A percentile compares a stretch with the other conserved stretches of the same genome.
Evolutionary conservation across 805 yeast genomes (phyloP).

Genomic region (Starmerella floricola): DNA sequence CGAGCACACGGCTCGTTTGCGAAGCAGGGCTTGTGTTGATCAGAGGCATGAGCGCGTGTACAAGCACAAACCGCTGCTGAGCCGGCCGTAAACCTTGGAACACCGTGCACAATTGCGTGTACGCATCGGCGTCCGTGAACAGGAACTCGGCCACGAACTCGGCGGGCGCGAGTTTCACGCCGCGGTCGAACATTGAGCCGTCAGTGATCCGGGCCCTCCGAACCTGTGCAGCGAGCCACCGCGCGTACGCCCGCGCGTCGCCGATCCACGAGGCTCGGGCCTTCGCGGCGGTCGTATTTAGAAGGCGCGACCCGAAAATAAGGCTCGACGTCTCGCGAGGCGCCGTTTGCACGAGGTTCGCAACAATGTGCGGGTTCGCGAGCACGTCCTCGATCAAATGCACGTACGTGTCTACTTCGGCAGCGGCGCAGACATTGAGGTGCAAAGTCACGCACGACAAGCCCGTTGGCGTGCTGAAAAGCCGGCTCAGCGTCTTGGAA

Average conservation of each 20-base stretch:
- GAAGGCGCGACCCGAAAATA: slow-evolving; percentile 17
- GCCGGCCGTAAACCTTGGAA: slow-evolving; percentile 10
- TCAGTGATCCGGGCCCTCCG: slow-evolving; percentile 2
- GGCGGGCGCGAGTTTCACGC: slow-evolving; percentile 20
- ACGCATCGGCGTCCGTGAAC: background rate
- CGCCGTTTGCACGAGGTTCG: background rate
- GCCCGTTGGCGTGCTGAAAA: slow-evolving; percentile 11
- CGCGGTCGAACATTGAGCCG: slow-evolving; percentile 17
- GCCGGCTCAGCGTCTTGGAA: background rate
- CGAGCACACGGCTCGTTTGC: slow-evolving; percentile 16
- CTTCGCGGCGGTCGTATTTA: slow-evolving; percentile 3
- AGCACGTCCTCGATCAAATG: slow-evolving; percentile 5
- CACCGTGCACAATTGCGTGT: background rate
- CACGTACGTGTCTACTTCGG: slow-evolving; percentile 2
- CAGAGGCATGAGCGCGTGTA: slow-evolving; percentile 9
- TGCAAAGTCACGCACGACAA: slow-evolving; percentile 11
- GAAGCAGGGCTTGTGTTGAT: slow-evolving; percentile 2
- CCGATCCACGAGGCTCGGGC: slow-evolving; percentile 16
- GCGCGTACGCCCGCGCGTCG: slow-evolving; percentile 14
- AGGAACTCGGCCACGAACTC: slow-evolving; percentile 12
- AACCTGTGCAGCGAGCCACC: slow-evolving; percentile 22
- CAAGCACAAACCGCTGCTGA: slow-evolving; percentile 16
- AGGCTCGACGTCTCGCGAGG: slow-evolving; percentile 1
- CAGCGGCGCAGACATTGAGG: slow-evolving; percentile 1
- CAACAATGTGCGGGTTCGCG: background rate